A percentile compares a stretch with the other conserved stretches of the same genome.
These are phyloP conservation scores for Selenicereus undatus DNA, from an alignment of 148 eudicot genomes.

Conservation along the genomic window DNA sequence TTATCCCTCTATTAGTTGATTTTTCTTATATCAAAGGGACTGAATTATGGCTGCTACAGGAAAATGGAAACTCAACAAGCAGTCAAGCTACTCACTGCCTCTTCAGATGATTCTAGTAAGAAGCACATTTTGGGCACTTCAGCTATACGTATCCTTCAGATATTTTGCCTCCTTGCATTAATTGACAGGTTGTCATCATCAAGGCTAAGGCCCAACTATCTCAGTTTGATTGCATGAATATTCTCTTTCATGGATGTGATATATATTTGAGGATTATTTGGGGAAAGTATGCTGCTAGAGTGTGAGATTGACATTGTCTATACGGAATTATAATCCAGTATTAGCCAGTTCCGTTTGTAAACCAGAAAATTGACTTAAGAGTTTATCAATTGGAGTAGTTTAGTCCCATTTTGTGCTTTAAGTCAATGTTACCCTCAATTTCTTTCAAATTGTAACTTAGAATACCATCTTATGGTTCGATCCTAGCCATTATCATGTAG, in stretches of 20 bases:
- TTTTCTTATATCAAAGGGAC: constrained; percentile 12
- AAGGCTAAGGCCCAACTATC: background rate
- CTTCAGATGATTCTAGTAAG: constrained; percentile 68
- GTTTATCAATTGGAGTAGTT: background rate
- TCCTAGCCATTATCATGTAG: background rate
- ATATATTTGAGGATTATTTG: background rate
- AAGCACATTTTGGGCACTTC: constrained; percentile 56
- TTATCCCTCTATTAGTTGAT: background rate
- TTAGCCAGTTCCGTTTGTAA: background rate
- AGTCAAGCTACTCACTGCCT: constrained; percentile 61
- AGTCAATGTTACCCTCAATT: background rate
- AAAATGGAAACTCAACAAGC: constrained; percentile 55
- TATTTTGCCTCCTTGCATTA: background rate
- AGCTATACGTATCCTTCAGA: constrained; percentile 70
- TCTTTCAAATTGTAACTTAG: background rate
- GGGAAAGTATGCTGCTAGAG: background rate
- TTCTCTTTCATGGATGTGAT: background rate
- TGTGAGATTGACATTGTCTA: background rate
- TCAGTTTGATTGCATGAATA: background rate
- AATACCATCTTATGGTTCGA: background rate
- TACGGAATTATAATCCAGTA: background rate
- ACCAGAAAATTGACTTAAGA: background rate
- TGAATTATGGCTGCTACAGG: constrained; percentile 41
- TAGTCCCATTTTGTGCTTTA: background rate
- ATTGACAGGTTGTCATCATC: background rate